phyloP scores from a whole-genome alignment of 2,329 filamentous ascomycete genomes.

The Aspergillus neotritici region DNA sequence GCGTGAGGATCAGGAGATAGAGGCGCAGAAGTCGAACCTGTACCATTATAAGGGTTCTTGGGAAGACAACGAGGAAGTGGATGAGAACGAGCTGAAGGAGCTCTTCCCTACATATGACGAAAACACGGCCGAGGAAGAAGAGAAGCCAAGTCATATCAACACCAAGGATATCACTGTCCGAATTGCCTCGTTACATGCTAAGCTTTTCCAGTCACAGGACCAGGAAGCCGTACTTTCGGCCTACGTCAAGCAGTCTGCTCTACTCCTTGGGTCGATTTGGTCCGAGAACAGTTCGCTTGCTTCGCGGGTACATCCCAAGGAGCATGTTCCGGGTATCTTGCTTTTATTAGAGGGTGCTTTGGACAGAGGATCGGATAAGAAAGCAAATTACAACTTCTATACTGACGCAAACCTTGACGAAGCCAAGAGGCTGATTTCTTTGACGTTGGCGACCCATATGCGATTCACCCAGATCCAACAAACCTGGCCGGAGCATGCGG shows the following conservation, averaged over 20 bases:
- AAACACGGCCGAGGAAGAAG: conserved; percentile 38
- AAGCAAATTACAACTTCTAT: conserved; percentile 77
- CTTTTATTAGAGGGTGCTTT: conserved; percentile 60
- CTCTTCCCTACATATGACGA: conserved; percentile 76
- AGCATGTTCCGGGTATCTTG: conserved; percentile 61
- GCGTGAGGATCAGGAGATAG: conserved; percentile 67
- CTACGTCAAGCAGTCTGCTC: conserved; percentile 32
- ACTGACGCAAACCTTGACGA: conserved; percentile 71
- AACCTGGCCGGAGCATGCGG: conserved; percentile 66
- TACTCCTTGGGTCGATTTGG: conserved; percentile 32
- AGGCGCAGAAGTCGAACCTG: conserved; percentile 66
- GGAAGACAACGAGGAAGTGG: conserved; percentile 69
- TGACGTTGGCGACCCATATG: conserved; percentile 63
- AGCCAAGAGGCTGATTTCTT: conserved; percentile 63
- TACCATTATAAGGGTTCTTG: conserved; percentile 77
- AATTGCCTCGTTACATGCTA: conserved; percentile 56
- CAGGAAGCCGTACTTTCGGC: conserved; percentile 25
- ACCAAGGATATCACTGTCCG: conserved; percentile 55
- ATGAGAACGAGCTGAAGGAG: conserved; percentile 68
- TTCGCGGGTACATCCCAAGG: conserved; percentile 36
- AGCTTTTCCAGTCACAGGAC: conserved; percentile 34
- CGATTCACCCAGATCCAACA: conserved; percentile 66
- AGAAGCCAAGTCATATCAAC: conserved; percentile 28
- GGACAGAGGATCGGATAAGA: conserved; percentile 39
- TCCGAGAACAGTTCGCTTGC: conserved; percentile 19